Conservation (phyloP, 306 rosid species). For the Cicer bijugum region DNA sequence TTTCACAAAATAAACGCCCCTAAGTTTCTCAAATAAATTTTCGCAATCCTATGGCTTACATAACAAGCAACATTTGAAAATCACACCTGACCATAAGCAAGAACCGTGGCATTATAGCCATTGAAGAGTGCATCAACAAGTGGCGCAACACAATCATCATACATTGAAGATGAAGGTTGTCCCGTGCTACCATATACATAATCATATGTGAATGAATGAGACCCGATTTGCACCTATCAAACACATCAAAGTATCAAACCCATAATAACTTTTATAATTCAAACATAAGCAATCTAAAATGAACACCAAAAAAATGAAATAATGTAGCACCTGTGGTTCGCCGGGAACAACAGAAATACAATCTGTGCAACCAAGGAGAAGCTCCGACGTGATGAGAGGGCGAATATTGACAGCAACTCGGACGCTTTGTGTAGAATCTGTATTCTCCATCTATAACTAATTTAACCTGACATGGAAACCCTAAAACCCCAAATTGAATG, state of each 20-base stretch:
- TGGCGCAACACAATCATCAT: constrained; percentile 84
- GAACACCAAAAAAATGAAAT: background rate
- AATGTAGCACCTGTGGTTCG: constrained; percentile 76
- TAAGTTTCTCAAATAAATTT: background rate
- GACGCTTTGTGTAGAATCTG: constrained; percentile 72
- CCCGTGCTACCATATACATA: constrained; percentile 67
- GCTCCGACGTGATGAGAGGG: constrained; percentile 89
- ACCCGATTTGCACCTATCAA: constrained; percentile 80
- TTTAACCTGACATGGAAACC: constrained; percentile 36
- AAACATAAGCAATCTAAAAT: background rate
- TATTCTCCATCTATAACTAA: constrained; percentile 57
- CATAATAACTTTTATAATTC: constrained; percentile 1
- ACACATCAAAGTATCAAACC: constrained; percentile 8
- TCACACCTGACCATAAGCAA: constrained; percentile 93
- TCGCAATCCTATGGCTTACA: background rate
- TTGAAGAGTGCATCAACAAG: constrained; percentile 82
- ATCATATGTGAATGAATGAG: constrained; percentile 87
- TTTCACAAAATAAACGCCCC: too few relatives aligned
- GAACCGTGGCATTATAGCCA: constrained; percentile 96
- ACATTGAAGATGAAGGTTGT: constrained; percentile 55
- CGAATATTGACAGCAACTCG: constrained; percentile 91
- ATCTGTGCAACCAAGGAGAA: constrained; percentile 83
- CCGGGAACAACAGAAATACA: constrained; percentile 82
- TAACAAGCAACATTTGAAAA: background rate
- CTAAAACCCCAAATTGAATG: constrained; percentile 16